Evolutionary conservation across 371 early-diverging fungal genomes (phyloP).

Genomic region (Saksenaea vasiformis): DNA sequence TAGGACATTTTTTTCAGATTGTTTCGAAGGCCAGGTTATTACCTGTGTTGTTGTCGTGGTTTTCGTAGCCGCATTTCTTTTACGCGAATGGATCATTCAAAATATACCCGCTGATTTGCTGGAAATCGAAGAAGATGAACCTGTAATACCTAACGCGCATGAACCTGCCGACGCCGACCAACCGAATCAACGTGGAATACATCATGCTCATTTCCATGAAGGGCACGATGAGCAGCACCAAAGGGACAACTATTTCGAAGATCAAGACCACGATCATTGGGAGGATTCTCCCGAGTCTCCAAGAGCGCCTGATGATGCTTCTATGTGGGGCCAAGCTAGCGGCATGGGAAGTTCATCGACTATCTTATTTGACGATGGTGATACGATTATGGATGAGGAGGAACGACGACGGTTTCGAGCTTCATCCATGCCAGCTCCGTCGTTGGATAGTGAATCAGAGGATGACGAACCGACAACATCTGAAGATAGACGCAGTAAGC

Average conservation of each 20-base stretch:
- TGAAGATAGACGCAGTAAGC: background rate
- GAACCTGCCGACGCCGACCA: background rate
- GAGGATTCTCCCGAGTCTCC: conserved; percentile 50
- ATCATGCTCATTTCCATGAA: background rate
- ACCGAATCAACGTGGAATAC: background rate
- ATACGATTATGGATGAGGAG: background rate
- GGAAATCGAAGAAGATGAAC: conserved; percentile 11
- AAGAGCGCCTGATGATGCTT: background rate
- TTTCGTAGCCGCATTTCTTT: conserved; percentile 71
- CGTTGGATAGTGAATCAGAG: conserved; percentile 52
- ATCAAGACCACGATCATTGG: conserved; percentile 41
- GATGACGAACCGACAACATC: background rate
- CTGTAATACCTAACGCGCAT: background rate
- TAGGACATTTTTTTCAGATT: conserved; percentile 71
- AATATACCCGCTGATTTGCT: conserved; percentile 42
- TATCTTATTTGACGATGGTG: conserved; percentile 31
- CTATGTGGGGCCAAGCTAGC: conserved; percentile 63
- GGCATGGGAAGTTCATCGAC: conserved; percentile 67
- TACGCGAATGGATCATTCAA: conserved; percentile 85
- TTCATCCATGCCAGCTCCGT: conserved; percentile 44
- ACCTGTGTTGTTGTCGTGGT: conserved; percentile 70
- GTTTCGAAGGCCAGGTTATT: conserved; percentile 83
- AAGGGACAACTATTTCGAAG: conserved; percentile 7
- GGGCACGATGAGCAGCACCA: background rate
- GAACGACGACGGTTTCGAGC: background rate